Evolutionary conservation across 305 asterid species (phyloP).

Genomic region (Fraxinus velutina): DNA sequence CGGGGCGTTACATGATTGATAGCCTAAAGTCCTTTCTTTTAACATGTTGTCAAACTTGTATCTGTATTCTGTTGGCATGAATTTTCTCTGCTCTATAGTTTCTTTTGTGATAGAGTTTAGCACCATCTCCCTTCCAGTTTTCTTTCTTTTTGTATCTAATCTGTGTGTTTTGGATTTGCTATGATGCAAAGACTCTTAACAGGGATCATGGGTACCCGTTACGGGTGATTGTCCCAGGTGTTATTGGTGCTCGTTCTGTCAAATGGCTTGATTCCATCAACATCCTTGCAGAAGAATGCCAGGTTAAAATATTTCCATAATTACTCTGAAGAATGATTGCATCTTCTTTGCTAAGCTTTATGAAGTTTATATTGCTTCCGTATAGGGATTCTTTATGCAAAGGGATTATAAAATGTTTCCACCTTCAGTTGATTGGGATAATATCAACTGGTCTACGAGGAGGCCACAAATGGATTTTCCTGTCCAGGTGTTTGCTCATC

Average conservation of each 20-base stretch:
- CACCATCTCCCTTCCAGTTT: background rate
- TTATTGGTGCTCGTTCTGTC: conserved; percentile 94
- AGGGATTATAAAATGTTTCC: conserved; percentile 97
- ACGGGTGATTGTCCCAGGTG: conserved; percentile 96
- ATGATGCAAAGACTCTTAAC: conserved; percentile 53
- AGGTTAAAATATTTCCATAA: conserved; percentile 36
- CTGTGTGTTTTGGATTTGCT: conserved; percentile 14
- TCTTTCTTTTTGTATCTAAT: conserved; percentile 14
- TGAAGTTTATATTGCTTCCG: conserved; percentile 24
- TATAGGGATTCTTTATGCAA: conserved; percentile 92
- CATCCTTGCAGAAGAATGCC: conserved; percentile 73
- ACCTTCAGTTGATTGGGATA: conserved; percentile 91
- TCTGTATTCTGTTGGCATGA: background rate
- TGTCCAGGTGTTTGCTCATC: conserved; percentile 58
- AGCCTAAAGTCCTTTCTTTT: background rate
- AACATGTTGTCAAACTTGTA: background rate
- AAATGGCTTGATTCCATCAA: conserved; percentile 89
- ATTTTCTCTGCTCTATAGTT: background rate
- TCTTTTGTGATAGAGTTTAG: background rate
- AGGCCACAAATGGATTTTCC: conserved; percentile 91
- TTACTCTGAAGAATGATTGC: conserved; percentile 17
- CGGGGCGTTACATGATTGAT: background rate
- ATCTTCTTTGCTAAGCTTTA: conserved; percentile 15
- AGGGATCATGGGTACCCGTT: conserved; percentile 97
- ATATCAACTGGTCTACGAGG: conserved; percentile 86